Evolutionary conservation across 306 rosid species (phyloP), one percentile per base, ranked within the genome.

Genomic region (Parietaria judaica): DNA sequence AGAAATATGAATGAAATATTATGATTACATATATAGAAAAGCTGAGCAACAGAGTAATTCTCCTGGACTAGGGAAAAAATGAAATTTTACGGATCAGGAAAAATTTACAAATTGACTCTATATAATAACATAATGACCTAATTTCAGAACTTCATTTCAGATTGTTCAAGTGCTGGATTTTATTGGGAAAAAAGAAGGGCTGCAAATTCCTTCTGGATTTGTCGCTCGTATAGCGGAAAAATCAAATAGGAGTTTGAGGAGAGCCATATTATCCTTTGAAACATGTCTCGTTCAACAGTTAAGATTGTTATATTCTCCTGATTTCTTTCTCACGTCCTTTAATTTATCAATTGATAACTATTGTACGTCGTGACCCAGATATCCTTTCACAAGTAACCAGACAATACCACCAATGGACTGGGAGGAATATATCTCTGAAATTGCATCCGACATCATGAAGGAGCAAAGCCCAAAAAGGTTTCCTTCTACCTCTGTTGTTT

Each of bases 401-500:
- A 47, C 76, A 61, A 88, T 92, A 70, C 56, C 95, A 43, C 87
- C 86, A 56, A 88, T 88, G 96, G 96, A 92, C 73, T 92, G 96
- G 98, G 98, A 92, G 71, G 98, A 92, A 76, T 88, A 88, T 71
- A 67, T 88, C 64, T 70, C 79, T 46, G 96, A 92, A 85, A 84
- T 92, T 68, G 86, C 95, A 35, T 78, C 96, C 66, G 98, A 88
- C 76, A 82, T 92, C 78, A 82, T 92, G 98, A 88, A 86, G 72
- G 98, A 92, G 75, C 98, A 92, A 78, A 88, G 98, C 70, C 98
- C 96, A 3, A 83, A 88, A 78, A 92, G 98, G 98, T 90, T 70
- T 61, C 9, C 45, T 23, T 23, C 1, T 23, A 23, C 1, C 31
- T 23, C 31, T 23, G 31, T 23, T 23, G 31, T 0, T 23, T 23